Conservation (phyloP, 768 basidiomycete species). For the Pholiota conissans region DNA sequence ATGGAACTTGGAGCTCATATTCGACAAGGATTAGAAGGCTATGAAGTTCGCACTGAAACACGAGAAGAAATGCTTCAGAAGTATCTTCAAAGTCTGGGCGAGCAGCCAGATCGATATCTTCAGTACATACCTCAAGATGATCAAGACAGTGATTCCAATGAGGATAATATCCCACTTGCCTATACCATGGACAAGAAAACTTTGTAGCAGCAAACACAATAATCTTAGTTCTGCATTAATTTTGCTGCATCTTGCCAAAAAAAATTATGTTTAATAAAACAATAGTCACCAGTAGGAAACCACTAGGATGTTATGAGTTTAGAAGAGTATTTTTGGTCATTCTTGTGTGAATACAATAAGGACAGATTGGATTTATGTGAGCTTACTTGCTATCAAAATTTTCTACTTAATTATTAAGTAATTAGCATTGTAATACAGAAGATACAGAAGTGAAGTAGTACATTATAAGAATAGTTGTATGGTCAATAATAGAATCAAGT, state of each 20-base stretch:
- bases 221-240: too few species aligned
- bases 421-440: too few species aligned
- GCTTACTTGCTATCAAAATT: too few species aligned
- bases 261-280: too few species aligned
- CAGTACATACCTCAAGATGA: constrained; percentile 63
- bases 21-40: constrained; percentile 80
- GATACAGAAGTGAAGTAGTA: background rate
- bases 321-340: too few species aligned
- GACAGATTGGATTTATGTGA: too few species aligned
- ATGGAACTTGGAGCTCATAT: constrained; percentile 30
- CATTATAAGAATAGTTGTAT: background rate
- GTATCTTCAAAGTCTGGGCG: constrained; percentile 54
- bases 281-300: too few species aligned
- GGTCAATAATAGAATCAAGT: background rate
- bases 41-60: constrained; percentile 62
- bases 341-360: too few species aligned
- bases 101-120: constrained; percentile 61
- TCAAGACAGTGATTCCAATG: constrained; percentile 39
- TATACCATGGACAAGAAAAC: background rate
- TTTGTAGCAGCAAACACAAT: too few species aligned
- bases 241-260: too few species aligned
- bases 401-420: too few species aligned
- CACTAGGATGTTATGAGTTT: too few species aligned
- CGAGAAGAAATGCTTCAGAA: constrained; percentile 64
- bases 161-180: constrained; percentile 23